Conservation (phyloP, 2,329 filamentous ascomycete genomes). For the Neopestalotiopsis rosae region DNA sequence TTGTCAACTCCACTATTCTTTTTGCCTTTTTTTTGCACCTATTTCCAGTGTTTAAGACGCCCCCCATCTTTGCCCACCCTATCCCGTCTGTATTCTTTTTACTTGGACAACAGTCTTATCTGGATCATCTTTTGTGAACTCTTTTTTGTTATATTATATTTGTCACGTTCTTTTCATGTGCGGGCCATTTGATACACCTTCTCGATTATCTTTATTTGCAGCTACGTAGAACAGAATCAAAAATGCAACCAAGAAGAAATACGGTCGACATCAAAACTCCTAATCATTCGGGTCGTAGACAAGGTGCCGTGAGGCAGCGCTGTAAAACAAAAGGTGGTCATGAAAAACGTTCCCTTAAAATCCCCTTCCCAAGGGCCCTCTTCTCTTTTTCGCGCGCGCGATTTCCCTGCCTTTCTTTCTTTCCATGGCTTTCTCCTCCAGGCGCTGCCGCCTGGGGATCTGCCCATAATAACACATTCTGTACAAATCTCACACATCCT, state of each 20-base stretch:
- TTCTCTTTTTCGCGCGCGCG: background rate
- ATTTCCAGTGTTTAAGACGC: too few species aligned
- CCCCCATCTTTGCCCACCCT: too few species aligned
- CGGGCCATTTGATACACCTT: background rate
- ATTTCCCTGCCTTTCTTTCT: background rate
- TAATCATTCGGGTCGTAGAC: slow-evolving; percentile 15
- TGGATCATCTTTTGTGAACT: too few species aligned
- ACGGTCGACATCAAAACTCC: background rate
- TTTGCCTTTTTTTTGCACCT: slow-evolving; percentile 27
- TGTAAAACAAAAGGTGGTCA: slow-evolving; percentile 19
- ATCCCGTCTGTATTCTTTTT: too few species aligned
- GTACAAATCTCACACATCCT: background rate
- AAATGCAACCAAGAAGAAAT: background rate
- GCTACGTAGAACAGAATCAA: background rate
- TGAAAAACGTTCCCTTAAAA: background rate
- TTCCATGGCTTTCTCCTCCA: background rate
- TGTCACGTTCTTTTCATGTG: background rate
- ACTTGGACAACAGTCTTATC: too few species aligned
- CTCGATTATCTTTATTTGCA: background rate
- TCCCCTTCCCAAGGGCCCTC: background rate
- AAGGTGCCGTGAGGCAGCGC: slow-evolving; percentile 27
- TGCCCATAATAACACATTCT: background rate
- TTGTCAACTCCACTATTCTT: slow-evolving; percentile 50
- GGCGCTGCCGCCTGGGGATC: background rate
- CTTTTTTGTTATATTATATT: background rate